A percentile compares a stretch with the other conserved stretches of the same genome.
phyloP scores from a whole-genome alignment of 2,329 filamentous ascomycete genomes.

The Colletotrichum godetiae region DNA sequence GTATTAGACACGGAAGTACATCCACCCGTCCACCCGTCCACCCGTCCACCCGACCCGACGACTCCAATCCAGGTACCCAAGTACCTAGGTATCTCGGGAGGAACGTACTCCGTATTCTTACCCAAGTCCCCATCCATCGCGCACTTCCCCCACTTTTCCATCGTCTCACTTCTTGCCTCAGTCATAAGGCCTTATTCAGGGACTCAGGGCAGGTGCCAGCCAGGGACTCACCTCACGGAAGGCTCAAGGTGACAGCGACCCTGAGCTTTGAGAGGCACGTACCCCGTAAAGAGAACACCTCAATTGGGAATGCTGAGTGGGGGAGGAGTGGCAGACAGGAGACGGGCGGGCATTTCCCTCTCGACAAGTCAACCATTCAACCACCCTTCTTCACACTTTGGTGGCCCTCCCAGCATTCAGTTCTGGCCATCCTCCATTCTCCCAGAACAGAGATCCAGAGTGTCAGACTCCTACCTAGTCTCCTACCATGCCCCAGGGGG shows the following conservation, averaged over 20 bases:
- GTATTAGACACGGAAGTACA: not conserved
- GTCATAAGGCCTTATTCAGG: not conserved
- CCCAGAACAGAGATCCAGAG: too few relatives aligned
- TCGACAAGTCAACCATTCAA: not conserved
- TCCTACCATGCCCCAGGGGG: not conserved
- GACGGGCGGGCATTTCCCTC: not conserved
- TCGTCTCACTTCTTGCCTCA: not conserved
- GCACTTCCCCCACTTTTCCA: not conserved
- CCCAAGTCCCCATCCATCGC: not conserved
- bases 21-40: not conserved
- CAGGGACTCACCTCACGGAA: too few relatives aligned
- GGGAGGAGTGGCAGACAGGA: not conserved
- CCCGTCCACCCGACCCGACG: not conserved
- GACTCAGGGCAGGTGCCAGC: too few relatives aligned
- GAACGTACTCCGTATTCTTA: too few relatives aligned
- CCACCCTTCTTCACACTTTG: too few relatives aligned
- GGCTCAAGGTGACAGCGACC: not conserved
- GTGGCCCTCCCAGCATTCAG: not conserved
- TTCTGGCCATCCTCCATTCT: not conserved
- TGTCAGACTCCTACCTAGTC: not conserved
- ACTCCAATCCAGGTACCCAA: too few relatives aligned
- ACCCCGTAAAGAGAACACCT: not conserved
- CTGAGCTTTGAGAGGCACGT: not conserved
- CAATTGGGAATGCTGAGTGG: not conserved
- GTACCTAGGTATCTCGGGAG: too few relatives aligned